These are phyloP conservation scores for Talaromyces nanjingensis DNA, from an alignment of 495 filamentous ascomycete genomes.

Conservation along the genomic window DNA sequence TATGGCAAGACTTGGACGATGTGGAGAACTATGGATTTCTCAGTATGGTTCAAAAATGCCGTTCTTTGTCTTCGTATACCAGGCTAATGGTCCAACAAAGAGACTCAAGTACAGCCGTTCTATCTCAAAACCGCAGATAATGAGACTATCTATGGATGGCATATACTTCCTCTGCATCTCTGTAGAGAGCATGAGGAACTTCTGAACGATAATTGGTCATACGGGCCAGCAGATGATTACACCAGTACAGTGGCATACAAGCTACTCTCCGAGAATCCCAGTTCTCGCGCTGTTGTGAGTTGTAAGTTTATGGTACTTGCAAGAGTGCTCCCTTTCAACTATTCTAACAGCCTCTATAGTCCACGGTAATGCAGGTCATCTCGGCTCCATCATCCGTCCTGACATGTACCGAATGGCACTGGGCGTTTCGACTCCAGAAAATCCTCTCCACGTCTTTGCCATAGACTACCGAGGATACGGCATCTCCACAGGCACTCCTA, in stretches of 20 bases:
- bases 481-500: slow-evolving; percentile 68
- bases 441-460: slow-evolving; percentile 58
- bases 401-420: slow-evolving; percentile 34
- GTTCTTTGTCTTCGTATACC: not conserved
- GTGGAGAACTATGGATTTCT: slow-evolving; percentile 78
- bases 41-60: slow-evolving; percentile 39
- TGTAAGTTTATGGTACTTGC: slow-evolving; percentile 3
- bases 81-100: slow-evolving; percentile 15
- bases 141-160: slow-evolving; percentile 54
- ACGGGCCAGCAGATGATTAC: slow-evolving; percentile 34
- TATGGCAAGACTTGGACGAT: slow-evolving; percentile 62
- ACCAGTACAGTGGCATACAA: slow-evolving; percentile 41
- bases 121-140: slow-evolving; percentile 49
- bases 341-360: slow-evolving; percentile 18
- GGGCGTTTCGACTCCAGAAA: slow-evolving; percentile 36
- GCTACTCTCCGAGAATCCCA: slow-evolving; percentile 47
- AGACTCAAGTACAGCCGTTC: slow-evolving; percentile 56
- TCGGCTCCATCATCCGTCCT: slow-evolving; percentile 38
- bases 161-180: slow-evolving; percentile 49
- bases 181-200: slow-evolving; percentile 42
- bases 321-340: not conserved
- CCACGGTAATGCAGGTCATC: slow-evolving; percentile 43
- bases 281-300: slow-evolving; percentile 41
- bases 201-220: slow-evolving; percentile 35
- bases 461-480: slow-evolving; percentile 93